Conservation (phyloP, 306 rosid genomes). For the Erythrophleum fordii region DNA sequence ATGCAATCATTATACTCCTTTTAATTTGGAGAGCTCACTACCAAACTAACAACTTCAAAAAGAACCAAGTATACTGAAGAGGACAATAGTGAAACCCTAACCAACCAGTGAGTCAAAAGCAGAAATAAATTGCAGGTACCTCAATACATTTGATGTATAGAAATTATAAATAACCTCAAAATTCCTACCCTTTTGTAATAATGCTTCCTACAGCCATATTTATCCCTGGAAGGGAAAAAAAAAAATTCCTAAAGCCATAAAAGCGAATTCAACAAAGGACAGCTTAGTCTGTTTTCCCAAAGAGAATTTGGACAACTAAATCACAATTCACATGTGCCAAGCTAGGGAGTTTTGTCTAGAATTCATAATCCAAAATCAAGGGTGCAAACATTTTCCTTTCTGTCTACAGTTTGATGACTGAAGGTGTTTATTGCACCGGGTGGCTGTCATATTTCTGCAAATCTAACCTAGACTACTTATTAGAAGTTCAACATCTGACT, state of each 20-base stretch:
- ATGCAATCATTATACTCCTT: not conserved
- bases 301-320: too few relatives aligned
- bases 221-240: not conserved
- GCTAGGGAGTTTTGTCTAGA: not conserved
- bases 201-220: not conserved
- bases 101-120: not conserved
- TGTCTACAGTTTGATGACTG: not conserved
- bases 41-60: not conserved
- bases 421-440: not conserved
- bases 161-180: not conserved
- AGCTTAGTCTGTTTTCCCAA: not conserved
- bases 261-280: not conserved
- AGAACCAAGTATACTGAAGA: not conserved
- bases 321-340: too few relatives aligned
- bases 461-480: not conserved
- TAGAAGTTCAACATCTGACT: not conserved
- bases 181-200: not conserved
- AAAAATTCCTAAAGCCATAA: not conserved
- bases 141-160: not conserved
- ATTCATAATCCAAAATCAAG: not conserved
- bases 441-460: not conserved
- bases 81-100: too few relatives aligned
- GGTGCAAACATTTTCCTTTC: constrained; percentile 3
- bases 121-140: not conserved
- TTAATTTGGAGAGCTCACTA: not conserved